Conservation (phyloP, 805 yeast genomes). For the Teunomyces panamensis region DNA sequence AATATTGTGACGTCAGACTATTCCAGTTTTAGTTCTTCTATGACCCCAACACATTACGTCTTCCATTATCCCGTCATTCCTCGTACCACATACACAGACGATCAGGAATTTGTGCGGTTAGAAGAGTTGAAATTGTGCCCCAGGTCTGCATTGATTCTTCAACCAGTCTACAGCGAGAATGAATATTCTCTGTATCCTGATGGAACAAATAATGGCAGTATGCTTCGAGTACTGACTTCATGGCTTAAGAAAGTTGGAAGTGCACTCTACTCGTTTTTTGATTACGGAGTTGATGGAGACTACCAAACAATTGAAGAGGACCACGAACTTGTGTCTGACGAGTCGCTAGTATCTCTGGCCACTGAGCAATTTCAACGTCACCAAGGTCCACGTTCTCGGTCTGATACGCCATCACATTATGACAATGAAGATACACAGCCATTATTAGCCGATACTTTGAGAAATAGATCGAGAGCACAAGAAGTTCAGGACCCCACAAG, state of each 20-base stretch:
- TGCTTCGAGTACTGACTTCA: constrained; percentile 4
- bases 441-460: neutral
- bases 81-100: constrained; percentile 45
- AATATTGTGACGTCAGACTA: constrained; percentile 38
- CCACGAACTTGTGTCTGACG: neutral
- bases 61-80: constrained; percentile 44
- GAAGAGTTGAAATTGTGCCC: constrained; percentile 59
- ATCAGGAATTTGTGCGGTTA: constrained; percentile 53
- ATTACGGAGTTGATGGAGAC: constrained; percentile 35
- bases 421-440: constrained; percentile 5
- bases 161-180: constrained; percentile 47
- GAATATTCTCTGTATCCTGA: constrained; percentile 13
- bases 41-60: constrained; percentile 50
- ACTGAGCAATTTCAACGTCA: constrained; percentile 1
- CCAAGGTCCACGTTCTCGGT: constrained; percentile 2
- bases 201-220: constrained; percentile 16
- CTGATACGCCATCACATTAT: constrained; percentile 4
- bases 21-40: constrained; percentile 48
- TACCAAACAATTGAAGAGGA: constrained; percentile 8
- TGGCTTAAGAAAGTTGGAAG: constrained; percentile 16
- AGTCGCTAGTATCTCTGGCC: neutral
- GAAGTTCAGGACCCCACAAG: neutral
- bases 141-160: constrained; percentile 70
- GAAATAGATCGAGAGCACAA: neutral
- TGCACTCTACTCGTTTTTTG: constrained; percentile 41